Conservation (phyloP, 805 yeast genomes). For the Yamadazyma takamatsuzukensis region DNA sequence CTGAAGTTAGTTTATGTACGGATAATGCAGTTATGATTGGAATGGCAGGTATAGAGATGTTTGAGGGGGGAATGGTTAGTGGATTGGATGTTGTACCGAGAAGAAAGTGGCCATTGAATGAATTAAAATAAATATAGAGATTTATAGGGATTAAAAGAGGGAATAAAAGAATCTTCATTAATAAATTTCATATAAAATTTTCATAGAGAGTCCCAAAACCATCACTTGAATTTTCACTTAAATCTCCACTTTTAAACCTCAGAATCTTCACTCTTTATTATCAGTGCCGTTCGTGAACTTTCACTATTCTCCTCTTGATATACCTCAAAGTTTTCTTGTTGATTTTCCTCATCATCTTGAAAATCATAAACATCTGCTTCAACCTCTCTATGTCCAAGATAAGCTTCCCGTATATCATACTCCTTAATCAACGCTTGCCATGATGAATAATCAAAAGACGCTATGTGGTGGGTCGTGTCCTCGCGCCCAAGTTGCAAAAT, state of each 20-base stretch:
- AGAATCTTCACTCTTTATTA: constrained; percentile 1
- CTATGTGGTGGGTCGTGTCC: constrained; percentile 62
- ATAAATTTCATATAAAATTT: constrained; percentile 1
- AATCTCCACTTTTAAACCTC: background rate
- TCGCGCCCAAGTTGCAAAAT: no score
- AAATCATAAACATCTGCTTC: constrained; percentile 22
- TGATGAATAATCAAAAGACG: constrained; percentile 61
- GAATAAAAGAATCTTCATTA: constrained; percentile 13
- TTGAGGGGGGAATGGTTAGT: constrained; percentile 51
- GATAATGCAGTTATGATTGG: constrained; percentile 98
- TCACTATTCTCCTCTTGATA: no score
- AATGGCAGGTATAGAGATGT: constrained; percentile 91
- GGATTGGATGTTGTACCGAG: constrained; percentile 58
- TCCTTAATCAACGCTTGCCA: constrained; percentile 59
- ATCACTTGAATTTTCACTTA: no score
- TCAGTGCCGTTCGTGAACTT: background rate
- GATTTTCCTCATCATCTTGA: constrained; percentile 11
- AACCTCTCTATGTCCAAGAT: constrained; percentile 42
- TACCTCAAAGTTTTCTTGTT: background rate
- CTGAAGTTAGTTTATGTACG: constrained; percentile 72
- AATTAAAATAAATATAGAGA: no score
- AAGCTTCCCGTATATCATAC: constrained; percentile 54
- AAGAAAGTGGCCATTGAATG: constrained; percentile 77
- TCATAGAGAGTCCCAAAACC: no score
- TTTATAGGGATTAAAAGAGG: no score